Evolutionary conservation across 2,329 filamentous ascomycete genomes (phyloP), one percentile per base, ranked within the genome.

Genomic region (Arachnomyces sp.): DNA sequence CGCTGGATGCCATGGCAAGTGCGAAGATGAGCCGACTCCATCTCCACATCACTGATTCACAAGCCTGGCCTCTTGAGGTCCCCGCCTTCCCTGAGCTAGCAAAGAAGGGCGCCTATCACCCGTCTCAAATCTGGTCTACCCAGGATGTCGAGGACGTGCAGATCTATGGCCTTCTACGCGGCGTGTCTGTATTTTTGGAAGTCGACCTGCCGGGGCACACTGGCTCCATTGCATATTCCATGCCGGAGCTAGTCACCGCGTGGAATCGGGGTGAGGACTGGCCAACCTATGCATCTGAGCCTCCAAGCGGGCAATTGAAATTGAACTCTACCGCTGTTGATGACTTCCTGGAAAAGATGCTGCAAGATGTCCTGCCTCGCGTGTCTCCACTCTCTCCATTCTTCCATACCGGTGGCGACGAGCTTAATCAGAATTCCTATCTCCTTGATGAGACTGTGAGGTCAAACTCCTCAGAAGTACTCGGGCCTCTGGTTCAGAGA

Each of bases 321-420:
- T 74, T 95, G 41, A 90, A 92, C 63, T 80, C 78, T 39, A 66
- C 78, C 1, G 73, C 66, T 1, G 86, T 92, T 2, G 73, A 82
- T 51, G 64, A 72, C 1, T 93, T 94, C 60, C 61, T 94, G 7
- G 75, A 83, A 42, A 81, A 63, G 30, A 63, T 94, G 11, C 82
- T 87, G 51, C 71, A 72, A n/a, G 88, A 94, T 55, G 57, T 94
- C 16, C 67, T 93, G 38, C 86, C 87, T 12, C 74, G 86, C 18
- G 61, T 88, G 8, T 65, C 69, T 7, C 78, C 81, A 0, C 86
- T 85, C 60, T 73, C 82, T 2, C 67, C 77, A 5, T 78, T 90
- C 65, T 93, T 90, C 69, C 87, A 94, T 65, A 84, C 84, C 1
- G 88, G 88, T 33, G 88, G 88, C 40, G 88, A 94, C 54, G 88